Evolutionary conservation across 345 rosid genomes (phyloP).

Genomic region (Streptanthus diversifolius): DNA sequence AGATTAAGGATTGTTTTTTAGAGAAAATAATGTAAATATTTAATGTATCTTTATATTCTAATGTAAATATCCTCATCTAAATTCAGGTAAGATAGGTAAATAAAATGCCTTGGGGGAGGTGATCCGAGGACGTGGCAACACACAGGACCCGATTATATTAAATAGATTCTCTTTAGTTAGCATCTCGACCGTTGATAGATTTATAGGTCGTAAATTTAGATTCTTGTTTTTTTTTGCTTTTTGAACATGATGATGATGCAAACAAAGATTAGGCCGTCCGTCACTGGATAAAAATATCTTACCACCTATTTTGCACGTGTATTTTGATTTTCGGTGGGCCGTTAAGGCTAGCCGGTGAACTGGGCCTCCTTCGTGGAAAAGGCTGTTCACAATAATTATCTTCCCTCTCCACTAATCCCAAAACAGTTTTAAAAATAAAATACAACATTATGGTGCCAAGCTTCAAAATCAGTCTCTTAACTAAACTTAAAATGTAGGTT

Average conservation of each 20-base stretch:
- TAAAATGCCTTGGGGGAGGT: background rate
- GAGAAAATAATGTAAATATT: background rate
- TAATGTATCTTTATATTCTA: background rate
- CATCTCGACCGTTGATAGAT: background rate
- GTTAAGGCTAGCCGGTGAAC: background rate
- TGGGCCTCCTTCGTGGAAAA: background rate
- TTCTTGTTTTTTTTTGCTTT: background rate
- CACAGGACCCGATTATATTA: background rate
- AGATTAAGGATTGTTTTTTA: background rate
- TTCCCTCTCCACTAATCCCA: no score
- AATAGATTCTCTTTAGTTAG: background rate
- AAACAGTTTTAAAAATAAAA: background rate
- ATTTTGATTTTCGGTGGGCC: background rate
- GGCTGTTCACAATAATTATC: no score
- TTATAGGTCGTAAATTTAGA: background rate
- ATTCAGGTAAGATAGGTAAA: background rate
- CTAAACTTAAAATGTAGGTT: background rate
- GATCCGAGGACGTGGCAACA: constrained; percentile 11
- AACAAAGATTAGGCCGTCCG: background rate
- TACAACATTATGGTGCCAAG: background rate
- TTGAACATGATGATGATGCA: background rate
- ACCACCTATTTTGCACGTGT: background rate
- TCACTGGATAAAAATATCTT: background rate
- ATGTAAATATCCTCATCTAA: background rate
- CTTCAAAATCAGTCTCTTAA: background rate